Evolutionary conservation across 2,329 filamentous ascomycete genomes (phyloP).

Genomic region (Aureobasidium lini): DNA sequence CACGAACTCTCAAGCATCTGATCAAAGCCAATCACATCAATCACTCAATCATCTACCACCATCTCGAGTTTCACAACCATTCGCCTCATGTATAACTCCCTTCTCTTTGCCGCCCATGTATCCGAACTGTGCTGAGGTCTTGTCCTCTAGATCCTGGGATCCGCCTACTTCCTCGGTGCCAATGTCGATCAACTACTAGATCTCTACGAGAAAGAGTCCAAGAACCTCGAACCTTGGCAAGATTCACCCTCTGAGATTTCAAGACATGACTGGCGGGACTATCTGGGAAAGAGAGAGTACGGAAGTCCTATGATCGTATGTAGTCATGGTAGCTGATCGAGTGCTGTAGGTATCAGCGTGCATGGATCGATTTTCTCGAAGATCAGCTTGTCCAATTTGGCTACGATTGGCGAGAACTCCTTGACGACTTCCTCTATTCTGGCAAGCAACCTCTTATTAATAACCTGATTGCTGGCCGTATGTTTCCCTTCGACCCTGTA

Average conservation of each 20-base stretch:
- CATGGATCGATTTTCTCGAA: constrained; percentile 92
- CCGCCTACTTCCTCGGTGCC: constrained; percentile 79
- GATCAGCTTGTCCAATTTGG: constrained; percentile 69
- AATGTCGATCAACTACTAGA: constrained; percentile 63
- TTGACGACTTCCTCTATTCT: constrained; percentile 67
- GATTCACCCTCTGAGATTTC: constrained; percentile 80
- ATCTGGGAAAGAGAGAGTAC: constrained; percentile 63
- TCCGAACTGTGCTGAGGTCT: constrained; percentile 15
- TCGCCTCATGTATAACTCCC: constrained; percentile 55
- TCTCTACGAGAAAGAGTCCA: constrained; percentile 71
- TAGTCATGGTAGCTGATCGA: not conserved
- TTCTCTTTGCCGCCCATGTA: not conserved
- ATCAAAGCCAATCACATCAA: constrained; percentile 88
- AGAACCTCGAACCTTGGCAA: constrained; percentile 68
- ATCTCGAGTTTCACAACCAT: constrained; percentile 73
- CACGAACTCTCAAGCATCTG: constrained; percentile 80
- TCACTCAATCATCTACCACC: constrained; percentile 72
- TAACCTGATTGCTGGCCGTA: constrained; percentile 70
- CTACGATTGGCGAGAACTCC: constrained; percentile 78
- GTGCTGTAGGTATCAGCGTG: constrained; percentile 64
- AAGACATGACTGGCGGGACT: constrained; percentile 78
- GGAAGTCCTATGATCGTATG: constrained; percentile 20
- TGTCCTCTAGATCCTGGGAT: constrained; percentile 56
- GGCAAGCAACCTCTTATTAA: constrained; percentile 73
- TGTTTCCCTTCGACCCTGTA: constrained; percentile 27